Evolutionary conservation across 2,329 filamentous ascomycete species (phyloP).

Genomic region (Hypomyces rosellus): DNA sequence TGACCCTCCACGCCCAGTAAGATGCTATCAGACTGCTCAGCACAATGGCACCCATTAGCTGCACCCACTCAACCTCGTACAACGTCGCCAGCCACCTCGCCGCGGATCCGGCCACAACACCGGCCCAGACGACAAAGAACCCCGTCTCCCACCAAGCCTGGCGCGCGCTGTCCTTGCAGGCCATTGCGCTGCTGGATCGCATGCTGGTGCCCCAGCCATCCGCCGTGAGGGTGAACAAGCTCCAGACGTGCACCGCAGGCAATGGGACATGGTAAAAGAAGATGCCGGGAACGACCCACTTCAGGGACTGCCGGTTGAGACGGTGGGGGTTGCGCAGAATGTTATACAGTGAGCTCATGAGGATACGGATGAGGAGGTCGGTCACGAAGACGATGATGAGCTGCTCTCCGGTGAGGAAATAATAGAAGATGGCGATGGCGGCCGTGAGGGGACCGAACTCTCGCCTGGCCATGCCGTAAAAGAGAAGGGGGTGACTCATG

Average conservation of each 20-base stretch:
- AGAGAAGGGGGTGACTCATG: constrained; percentile 20
- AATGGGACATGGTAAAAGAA: constrained; percentile 20
- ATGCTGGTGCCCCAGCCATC: constrained; percentile 22
- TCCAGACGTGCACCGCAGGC: constrained; percentile 20
- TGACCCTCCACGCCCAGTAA: constrained; percentile 2
- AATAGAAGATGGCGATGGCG: constrained; percentile 16
- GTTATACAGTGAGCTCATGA: constrained; percentile 15
- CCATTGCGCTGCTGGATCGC: constrained; percentile 16
- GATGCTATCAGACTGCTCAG: neutral
- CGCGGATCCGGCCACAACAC: constrained; percentile 14
- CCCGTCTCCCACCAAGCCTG: constrained; percentile 20
- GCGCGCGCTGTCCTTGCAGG: constrained; percentile 13
- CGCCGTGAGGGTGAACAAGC: constrained; percentile 18
- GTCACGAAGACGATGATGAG: constrained; percentile 14
- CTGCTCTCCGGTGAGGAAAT: constrained; percentile 16
- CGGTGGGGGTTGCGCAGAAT: constrained; percentile 19
- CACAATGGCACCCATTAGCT: constrained; percentile 3
- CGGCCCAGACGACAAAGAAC: constrained; percentile 21
- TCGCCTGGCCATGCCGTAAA: constrained; percentile 19
- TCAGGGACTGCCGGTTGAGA: constrained; percentile 11
- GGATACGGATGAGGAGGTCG: constrained; percentile 14
- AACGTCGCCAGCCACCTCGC: constrained; percentile 7
- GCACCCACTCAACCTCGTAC: neutral
- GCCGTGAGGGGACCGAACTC: constrained; percentile 18
- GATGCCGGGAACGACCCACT: constrained; percentile 19